Base-by-base conservation (phyloP, 805 yeast genomes). In the Myxozyma kluyveri region DNA sequence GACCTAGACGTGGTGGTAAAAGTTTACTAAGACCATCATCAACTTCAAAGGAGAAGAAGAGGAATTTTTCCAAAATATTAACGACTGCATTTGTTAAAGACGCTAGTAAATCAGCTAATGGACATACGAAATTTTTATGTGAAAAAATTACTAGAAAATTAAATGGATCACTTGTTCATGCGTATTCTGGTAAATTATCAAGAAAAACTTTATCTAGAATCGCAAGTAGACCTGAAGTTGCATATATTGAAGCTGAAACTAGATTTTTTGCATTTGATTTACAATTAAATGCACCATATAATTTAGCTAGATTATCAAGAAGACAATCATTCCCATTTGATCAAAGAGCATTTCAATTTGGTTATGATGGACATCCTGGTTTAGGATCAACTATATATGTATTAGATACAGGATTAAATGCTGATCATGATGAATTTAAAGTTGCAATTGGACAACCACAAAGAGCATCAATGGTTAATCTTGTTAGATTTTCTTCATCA, bases 391-490 rank as follows among this genome's bases (percentile, higher is more conserved):
- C 54, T 17, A 79, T 96, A 4, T 89, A 89, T 63, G 84, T 90
- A 59, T 82, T 89, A 63, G 97, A 89, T 70, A 88, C 96, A 21
- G 97, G 97, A 72, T 77, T 90, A 65, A 81, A 83, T 61, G 75
- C 82, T 45, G 72, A 77, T 17, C 96, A 89, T 69, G 77, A 74
- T 32, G 95, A 88, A 3, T 43, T 24, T 35, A 41, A 18, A 38
- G 43, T n/a, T n/a, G n/a, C n/a, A n/a, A n/a, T n/a, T n/a, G n/a
- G n/a, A n/a, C 12, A 9, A 14, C 33, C 33, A 29, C 12, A 29
- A 9, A 96, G 90, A 65, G 97, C 96, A 0, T 38, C 42, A 19
- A 10, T 51, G 24, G 59, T 51, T 21, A 63, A 66, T 24, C 76
- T 75, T 56, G 58, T 52, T 19, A 38, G 49, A 17, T 22, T 44